Conservation (phyloP, 306 rosid species). For the Vigna nakashimae region DNA sequence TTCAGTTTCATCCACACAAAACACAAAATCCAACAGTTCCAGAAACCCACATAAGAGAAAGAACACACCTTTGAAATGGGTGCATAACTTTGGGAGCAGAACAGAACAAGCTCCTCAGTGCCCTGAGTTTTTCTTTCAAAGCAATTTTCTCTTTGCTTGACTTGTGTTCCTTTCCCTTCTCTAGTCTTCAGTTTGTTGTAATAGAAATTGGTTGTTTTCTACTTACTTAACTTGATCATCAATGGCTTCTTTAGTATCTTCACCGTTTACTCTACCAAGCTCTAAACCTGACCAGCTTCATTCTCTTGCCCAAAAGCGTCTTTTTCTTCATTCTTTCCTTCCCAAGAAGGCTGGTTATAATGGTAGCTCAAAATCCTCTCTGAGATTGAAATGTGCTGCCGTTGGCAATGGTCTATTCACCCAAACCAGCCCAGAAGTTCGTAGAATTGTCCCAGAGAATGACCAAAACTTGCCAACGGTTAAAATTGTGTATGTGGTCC, state of each 20-base stretch:
- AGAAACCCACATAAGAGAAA: not conserved
- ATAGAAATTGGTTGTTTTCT: conserved; percentile 39
- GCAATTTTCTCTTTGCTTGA: conserved; percentile 4
- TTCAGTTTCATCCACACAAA: conserved; percentile 38
- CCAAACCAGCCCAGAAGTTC: conserved; percentile 90
- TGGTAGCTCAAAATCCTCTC: conserved; percentile 50
- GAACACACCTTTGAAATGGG: conserved; percentile 32
- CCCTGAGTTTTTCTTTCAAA: not conserved
- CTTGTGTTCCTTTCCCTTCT: not conserved
- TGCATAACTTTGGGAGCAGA: conserved; percentile 29
- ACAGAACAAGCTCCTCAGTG: conserved; percentile 26
- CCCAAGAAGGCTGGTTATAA: conserved; percentile 63
- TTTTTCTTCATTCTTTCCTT: conserved; percentile 86
- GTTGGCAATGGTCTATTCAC: conserved; percentile 95
- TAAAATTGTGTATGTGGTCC: conserved; percentile 86
- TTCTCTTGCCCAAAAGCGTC: conserved; percentile 68
- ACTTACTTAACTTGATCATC: conserved; percentile 24
- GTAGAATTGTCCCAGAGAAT: conserved; percentile 82
- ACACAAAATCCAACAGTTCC: conserved; percentile 37
- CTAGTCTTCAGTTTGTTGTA: conserved; percentile 32
- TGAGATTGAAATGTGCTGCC: conserved; percentile 76
- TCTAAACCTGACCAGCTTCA: conserved; percentile 75
- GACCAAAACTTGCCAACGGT: conserved; percentile 68
- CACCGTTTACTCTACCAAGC: conserved; percentile 68
- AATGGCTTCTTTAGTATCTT: conserved; percentile 89